Evolutionary conservation across 2,329 filamentous ascomycete genomes (phyloP), one percentile per base, ranked within the genome.

Genomic region (Cephalotrichum gorgonifer): DNA sequence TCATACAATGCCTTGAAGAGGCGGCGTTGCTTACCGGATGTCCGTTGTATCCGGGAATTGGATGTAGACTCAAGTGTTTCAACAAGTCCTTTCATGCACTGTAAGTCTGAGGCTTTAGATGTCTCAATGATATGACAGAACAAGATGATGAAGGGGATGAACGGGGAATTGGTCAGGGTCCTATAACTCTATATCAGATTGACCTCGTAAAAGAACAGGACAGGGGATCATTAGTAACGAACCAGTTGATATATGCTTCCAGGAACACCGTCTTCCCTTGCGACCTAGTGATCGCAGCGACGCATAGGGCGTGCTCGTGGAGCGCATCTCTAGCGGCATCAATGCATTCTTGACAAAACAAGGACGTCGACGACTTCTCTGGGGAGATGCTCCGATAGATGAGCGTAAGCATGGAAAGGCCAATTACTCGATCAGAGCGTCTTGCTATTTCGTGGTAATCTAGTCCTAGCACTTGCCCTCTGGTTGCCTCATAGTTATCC

Each of bases 291-390:
- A 56, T 38, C 2, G 46, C 28, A 9, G 31, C 27, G 43, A 58
- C 54, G 47, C 56, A 55, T 4, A 41, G 43, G 12, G 51, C 23
- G 33, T 58, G 56, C n/a, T 52, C 54, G 9, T 53, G 55, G 38
- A 74, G 63, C 1, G 69, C 66, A n/a, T 62, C 62, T 12, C 71
- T 58, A 11, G 71, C 69, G 14, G 63, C 62, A 23, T 67, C 62
- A 23, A 72, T 60, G 43, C 71, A 74, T 50, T 70, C 65, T 11
- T 63, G 59, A 6, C 63, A 62, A 47, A 72, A 72, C 0, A 66
- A 66, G 14, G 54, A 58, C 11, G 56, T 61, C 8, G 55, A 63
- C 3, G 53, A 53, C 3, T 50, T 48, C 6, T 52, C 55, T 2
- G 52, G 54, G 31, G 61, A 69, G 53, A 63, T 61, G 4, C 67